Percentiles rank a stretch among this genome's conserved stretches.
Evolutionary conservation across 2,329 filamentous ascomycete species (phyloP).

Genomic region (Aspergillus fumigatus): DNA sequence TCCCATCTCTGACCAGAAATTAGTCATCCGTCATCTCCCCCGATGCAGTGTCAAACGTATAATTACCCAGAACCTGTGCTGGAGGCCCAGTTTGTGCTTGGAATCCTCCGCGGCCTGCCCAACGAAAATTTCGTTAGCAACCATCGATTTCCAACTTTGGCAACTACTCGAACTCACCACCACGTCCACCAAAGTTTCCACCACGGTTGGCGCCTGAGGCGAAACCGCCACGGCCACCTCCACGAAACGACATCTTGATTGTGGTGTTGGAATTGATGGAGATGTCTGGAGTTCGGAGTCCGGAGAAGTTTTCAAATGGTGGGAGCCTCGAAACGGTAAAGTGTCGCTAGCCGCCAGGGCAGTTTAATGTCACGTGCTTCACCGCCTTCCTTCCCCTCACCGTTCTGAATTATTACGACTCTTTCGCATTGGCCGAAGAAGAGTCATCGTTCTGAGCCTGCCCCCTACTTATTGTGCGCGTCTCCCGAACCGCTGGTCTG

Average conservation of each 20-base stretch:
- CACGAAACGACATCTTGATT: constrained; percentile 60
- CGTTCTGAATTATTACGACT: constrained; percentile 12
- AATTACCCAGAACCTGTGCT: constrained; percentile 54
- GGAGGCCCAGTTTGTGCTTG: constrained; percentile 57
- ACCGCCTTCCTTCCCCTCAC: constrained; percentile 30
- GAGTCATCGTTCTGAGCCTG: constrained; percentile 11
- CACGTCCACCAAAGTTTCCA: constrained; percentile 39
- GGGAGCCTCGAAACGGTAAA: constrained; percentile 44
- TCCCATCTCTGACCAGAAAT: constrained; percentile 69
- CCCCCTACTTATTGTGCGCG: constrained; percentile 15
- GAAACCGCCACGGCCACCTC: constrained; percentile 49
- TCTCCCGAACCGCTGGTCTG: constrained; percentile 12
- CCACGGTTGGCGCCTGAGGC: constrained; percentile 51
- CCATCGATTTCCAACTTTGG: constrained; percentile 5
- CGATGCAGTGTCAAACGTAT: constrained; percentile 2
- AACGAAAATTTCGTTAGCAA: constrained; percentile 34
- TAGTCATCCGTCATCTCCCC: constrained; percentile 20
- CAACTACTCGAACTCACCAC: constrained; percentile 36
- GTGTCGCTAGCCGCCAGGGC: constrained; percentile 33
- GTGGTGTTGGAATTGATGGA: constrained; percentile 23
- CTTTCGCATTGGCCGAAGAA: constrained; percentile 4
- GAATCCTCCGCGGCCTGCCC: constrained; percentile 58
- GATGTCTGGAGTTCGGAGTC: constrained; percentile 18
- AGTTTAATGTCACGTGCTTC: constrained; percentile 30
- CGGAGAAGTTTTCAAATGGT: constrained; percentile 39